These are phyloP conservation scores for Rhynchospora breviuscula DNA, from an alignment of 176 grass and related monocot genomes.

Conservation along the genomic window DNA sequence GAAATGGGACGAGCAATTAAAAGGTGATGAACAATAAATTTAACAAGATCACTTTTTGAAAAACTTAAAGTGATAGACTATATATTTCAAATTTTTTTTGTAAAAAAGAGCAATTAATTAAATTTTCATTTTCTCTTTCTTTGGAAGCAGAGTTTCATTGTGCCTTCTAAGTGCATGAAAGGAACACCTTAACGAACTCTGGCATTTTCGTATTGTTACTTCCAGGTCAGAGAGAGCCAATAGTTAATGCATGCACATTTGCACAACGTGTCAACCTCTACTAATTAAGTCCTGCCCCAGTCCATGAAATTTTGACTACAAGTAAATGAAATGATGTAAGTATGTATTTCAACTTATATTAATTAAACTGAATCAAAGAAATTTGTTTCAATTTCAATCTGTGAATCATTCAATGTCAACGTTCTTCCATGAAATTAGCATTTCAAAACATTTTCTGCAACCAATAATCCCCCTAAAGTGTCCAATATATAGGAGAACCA, in stretches of 20 bases:
- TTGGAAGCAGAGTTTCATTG: background rate
- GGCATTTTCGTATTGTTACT: background rate
- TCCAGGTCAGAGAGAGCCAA: background rate
- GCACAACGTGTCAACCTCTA: conserved; percentile 14
- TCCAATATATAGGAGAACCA: background rate
- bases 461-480: background rate
- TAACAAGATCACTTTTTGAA: no score
- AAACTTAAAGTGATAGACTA: no score
- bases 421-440: background rate
- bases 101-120: no score
- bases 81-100: no score
- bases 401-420: background rate
- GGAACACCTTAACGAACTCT: background rate
- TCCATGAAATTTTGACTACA: background rate
- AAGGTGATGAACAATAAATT: no score
- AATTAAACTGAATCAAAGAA: no score
- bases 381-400: background rate
- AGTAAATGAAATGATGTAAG: background rate
- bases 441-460: background rate
- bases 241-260: conserved; percentile 14
- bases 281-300: background rate
- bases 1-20: no score
- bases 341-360: background rate
- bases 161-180: background rate
- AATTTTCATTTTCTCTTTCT: background rate